Percentiles rank a stretch among this genome's conserved stretches.
Conservation (phyloP, 192 early-diverging fungal species). For the Phlyctochytrium bullatum region DNA sequence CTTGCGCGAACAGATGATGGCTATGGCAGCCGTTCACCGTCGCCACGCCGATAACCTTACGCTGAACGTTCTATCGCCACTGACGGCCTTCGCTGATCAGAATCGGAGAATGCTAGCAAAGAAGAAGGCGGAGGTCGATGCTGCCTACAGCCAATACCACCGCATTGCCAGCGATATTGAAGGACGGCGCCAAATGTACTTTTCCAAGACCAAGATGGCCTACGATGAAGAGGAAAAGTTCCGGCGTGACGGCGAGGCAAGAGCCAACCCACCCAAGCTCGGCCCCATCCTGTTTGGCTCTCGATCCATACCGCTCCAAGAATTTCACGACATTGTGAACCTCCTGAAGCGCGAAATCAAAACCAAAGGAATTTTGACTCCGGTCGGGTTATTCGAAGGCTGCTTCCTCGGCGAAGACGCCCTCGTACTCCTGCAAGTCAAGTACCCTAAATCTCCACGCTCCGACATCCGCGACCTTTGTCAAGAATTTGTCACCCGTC, state of each 20-base stretch:
- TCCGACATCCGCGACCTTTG: constrained; percentile 13
- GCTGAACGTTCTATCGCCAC: constrained; percentile 25
- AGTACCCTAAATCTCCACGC: constrained; percentile 26
- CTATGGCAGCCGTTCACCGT: constrained; percentile 30
- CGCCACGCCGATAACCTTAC: constrained; percentile 33
- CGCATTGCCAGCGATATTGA: constrained; percentile 14
- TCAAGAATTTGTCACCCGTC: constrained; percentile 22
- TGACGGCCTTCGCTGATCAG: constrained; percentile 30
- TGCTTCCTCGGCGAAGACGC: constrained; percentile 32
- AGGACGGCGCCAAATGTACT: constrained; percentile 2
- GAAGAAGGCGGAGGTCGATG: constrained; percentile 37
- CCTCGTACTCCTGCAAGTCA: constrained; percentile 15
- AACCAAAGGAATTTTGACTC: constrained; percentile 31
- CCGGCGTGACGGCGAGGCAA: not conserved
- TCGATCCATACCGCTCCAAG: constrained; percentile 18
- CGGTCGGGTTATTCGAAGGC: constrained; percentile 27
- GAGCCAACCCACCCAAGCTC: not conserved
- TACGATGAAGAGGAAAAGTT: constrained; percentile 1
- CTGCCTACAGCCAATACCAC: constrained; percentile 11
- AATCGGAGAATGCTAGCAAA: constrained; percentile 21
- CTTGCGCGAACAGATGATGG: not conserved
- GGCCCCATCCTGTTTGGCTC: constrained; percentile 23
- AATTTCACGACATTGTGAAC: constrained; percentile 18
- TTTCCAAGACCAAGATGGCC: not conserved
- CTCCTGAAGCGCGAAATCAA: constrained; percentile 20